These are phyloP conservation scores for Ogataea zsoltii DNA, from an alignment of 805 yeast genomes.

Conservation along the genomic window DNA sequence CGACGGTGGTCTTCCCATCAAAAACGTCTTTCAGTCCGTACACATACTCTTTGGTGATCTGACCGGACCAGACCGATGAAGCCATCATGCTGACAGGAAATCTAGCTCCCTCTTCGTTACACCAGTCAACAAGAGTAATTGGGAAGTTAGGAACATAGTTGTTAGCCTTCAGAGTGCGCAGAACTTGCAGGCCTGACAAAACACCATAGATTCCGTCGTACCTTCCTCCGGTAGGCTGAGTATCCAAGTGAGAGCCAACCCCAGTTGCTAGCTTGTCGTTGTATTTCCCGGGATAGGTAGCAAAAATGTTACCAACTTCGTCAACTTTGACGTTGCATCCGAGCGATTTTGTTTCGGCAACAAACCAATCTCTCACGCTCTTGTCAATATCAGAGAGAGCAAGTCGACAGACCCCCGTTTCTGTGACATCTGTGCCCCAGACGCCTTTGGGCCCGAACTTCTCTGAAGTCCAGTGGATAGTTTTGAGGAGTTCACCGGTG, in stretches of 20 bases:
- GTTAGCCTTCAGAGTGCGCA: slow-evolving; percentile 64
- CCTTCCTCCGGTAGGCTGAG: slow-evolving; percentile 79
- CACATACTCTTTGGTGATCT: slow-evolving; percentile 45
- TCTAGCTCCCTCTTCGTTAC: slow-evolving; percentile 78
- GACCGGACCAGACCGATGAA: slow-evolving; percentile 67
- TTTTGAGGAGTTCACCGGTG: slow-evolving; percentile 1
- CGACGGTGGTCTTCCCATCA: slow-evolving; percentile 50
- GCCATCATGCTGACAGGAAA: slow-evolving; percentile 71
- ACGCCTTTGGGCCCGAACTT: slow-evolving; percentile 55
- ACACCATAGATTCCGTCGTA: slow-evolving; percentile 77
- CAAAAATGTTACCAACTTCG: slow-evolving; percentile 69
- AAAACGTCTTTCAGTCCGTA: slow-evolving; percentile 54
- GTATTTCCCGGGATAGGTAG: slow-evolving; percentile 56
- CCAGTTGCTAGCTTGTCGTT: slow-evolving; percentile 45
- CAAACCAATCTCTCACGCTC: slow-evolving; percentile 65
- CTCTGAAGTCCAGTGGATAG: slow-evolving; percentile 5
- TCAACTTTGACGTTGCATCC: slow-evolving; percentile 65
- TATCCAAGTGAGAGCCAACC: slow-evolving; percentile 73
- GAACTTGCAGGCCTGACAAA: slow-evolving; percentile 62
- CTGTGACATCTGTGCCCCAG: slow-evolving; percentile 57
- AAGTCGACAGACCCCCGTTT: slow-evolving; percentile 69
- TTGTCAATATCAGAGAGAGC: slow-evolving; percentile 65
- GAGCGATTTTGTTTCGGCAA: slow-evolving; percentile 46
- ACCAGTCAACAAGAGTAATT: slow-evolving; percentile 66
- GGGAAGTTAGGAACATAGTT: slow-evolving; percentile 63